These are phyloP conservation scores for Phytophthora litchii DNA, from an alignment of 352 stramenopile species.

Conservation along the genomic window DNA sequence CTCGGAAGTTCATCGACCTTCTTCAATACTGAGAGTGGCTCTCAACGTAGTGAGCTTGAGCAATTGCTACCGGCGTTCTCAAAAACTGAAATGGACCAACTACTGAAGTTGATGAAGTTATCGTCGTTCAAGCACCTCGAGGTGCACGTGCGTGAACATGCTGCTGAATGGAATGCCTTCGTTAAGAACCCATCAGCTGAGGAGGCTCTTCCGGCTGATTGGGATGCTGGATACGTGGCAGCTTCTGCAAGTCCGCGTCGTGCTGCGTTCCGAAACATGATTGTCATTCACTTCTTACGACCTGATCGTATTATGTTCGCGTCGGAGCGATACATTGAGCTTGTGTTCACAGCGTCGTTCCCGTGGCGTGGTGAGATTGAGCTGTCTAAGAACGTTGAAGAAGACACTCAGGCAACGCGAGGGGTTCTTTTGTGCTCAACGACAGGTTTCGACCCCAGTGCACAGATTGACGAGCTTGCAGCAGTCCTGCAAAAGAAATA, in stretches of 20 bases:
- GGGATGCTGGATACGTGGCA: slow-evolving; percentile 55
- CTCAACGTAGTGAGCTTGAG: slow-evolving; percentile 52
- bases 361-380: slow-evolving; percentile 96
- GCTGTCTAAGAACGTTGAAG: slow-evolving; percentile 92
- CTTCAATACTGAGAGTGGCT: slow-evolving; percentile 43
- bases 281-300: slow-evolving; percentile 87
- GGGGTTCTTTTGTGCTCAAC: slow-evolving; percentile 98
- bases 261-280: slow-evolving; percentile 79
- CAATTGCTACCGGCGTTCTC: slow-evolving; percentile 62
- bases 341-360: slow-evolving; percentile 92
- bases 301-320: slow-evolving; percentile 89
- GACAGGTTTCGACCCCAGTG: slow-evolving; percentile 97
- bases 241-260: slow-evolving; percentile 49
- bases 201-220: slow-evolving; percentile 64
- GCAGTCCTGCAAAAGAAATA: slow-evolving; percentile 92
- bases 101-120: slow-evolving; percentile 81
- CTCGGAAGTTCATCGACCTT: slow-evolving; percentile 63
- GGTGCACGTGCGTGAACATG: slow-evolving; percentile 67
- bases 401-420: slow-evolving; percentile 89
- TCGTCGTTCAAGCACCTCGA: slow-evolving; percentile 82
- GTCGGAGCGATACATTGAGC: slow-evolving; percentile 75
- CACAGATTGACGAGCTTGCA: slow-evolving; percentile 96
- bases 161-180: slow-evolving; percentile 79
- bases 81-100: slow-evolving; percentile 78
- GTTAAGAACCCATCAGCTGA: slow-evolving; percentile 81